Percentiles rank a stretch among this genome's conserved stretches.
These are phyloP conservation scores for Chrysochromulina parva DNA, from an alignment of 78 protist genomes.

Conservation along the genomic window DNA sequence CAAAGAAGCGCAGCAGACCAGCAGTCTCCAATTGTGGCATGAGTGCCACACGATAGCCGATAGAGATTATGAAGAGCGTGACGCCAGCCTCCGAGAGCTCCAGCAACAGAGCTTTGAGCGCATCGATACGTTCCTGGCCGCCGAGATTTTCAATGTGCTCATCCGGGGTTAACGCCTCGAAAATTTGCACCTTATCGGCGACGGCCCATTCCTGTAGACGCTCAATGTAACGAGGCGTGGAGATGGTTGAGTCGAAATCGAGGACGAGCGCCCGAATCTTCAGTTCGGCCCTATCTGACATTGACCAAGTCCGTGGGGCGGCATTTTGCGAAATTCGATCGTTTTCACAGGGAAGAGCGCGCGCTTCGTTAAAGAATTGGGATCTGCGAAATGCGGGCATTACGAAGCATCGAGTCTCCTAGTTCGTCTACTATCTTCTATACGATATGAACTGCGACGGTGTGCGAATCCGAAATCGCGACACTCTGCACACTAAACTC, in stretches of 20 bases:
- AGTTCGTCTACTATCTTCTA: too few relatives aligned
- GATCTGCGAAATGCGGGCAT: too few relatives aligned
- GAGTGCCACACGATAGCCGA: not conserved
- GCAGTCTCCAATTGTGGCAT: not conserved
- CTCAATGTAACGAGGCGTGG: not conserved
- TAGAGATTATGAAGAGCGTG: not conserved
- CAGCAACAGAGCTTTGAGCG: not conserved
- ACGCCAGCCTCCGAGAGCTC: not conserved
- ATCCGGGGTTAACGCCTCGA: not conserved
- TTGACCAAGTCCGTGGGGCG: too few relatives aligned
- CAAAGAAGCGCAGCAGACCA: not conserved
- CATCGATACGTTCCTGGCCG: not conserved
- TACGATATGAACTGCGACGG: too few relatives aligned
- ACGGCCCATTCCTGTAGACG: not conserved
- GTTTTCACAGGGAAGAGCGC: too few relatives aligned
- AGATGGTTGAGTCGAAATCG: not conserved
- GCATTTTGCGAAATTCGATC: too few relatives aligned
- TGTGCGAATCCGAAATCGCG: too few relatives aligned
- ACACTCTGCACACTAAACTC: too few relatives aligned
- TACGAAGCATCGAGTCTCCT: too few relatives aligned
- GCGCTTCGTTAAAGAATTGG: too few relatives aligned
- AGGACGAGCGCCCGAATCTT: not conserved
- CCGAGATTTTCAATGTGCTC: not conserved
- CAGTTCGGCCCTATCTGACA: too few relatives aligned
- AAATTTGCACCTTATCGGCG: not conserved